Percentiles rank a stretch among this genome's conserved stretches.
Evolutionary conservation across 179 eudicot species (phyloP).

Genomic region (Drosera spatulata): DNA sequence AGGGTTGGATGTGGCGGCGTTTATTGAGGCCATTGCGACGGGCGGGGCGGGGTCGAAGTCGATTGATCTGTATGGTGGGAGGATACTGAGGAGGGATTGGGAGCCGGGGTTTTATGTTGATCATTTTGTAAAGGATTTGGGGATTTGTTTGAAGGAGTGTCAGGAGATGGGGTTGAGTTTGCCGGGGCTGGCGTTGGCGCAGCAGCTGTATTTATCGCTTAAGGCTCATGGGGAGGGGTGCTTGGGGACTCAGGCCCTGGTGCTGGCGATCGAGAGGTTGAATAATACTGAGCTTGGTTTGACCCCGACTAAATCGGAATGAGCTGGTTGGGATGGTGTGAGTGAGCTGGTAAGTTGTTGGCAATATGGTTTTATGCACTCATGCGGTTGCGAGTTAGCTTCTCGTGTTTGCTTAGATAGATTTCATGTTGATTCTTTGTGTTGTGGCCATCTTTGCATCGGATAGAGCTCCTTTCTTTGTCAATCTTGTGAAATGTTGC

Average conservation of each 20-base stretch:
- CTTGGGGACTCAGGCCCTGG: conserved; percentile 85
- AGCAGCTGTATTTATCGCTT: conserved; percentile 79
- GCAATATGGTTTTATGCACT: too few relatives aligned
- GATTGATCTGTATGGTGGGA: conserved; percentile 57
- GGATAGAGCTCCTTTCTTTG: too few relatives aligned
- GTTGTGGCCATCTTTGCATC: too few relatives aligned
- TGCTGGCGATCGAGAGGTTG: conserved; percentile 79
- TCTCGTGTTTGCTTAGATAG: too few relatives aligned
- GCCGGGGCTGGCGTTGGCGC: conserved; percentile 91
- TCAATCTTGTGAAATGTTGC: too few relatives aligned
- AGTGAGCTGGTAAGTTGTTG: too few relatives aligned
- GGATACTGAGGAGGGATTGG: conserved; percentile 81
- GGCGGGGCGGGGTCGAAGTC: conserved; percentile 94
- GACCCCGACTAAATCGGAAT: neutral
- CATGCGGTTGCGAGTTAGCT: too few relatives aligned
- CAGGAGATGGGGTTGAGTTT: conserved; percentile 78
- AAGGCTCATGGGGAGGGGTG: conserved; percentile 91
- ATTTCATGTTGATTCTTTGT: too few relatives aligned
- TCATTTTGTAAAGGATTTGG: conserved; percentile 90
- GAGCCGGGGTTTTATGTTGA: conserved; percentile 81
- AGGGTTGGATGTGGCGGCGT: conserved; percentile 34
- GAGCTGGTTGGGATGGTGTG: too few relatives aligned
- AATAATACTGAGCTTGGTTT: conserved; percentile 37
- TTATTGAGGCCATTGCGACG: conserved; percentile 60
- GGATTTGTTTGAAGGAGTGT: conserved; percentile 89